These are phyloP conservation scores for Xylaria castorea DNA, from an alignment of 495 filamentous ascomycete genomes.

Conservation along the genomic window DNA sequence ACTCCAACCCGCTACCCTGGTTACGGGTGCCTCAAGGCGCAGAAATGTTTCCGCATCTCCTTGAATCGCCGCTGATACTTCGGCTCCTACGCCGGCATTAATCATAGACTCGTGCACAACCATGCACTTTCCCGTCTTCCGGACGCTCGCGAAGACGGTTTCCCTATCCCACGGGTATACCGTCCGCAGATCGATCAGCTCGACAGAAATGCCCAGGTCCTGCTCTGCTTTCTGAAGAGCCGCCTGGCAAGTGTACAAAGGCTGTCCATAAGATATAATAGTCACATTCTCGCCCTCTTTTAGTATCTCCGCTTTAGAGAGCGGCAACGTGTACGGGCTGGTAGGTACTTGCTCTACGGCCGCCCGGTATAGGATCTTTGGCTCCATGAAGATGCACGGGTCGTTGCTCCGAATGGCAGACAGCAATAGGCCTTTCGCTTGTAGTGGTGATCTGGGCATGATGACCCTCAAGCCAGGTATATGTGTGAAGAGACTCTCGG, in stretches of 20 bases:
- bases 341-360: conserved; percentile 94
- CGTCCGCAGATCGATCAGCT: conserved; percentile 91
- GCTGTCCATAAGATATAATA: conserved; percentile 89
- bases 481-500: conserved; percentile 91
- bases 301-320: conserved; percentile 87
- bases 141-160: conserved; percentile 81
- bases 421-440: conserved; percentile 91
- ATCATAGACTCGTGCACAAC: conserved; percentile 97
- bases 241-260: conserved; percentile 83
- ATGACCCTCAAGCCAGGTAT: conserved; percentile 89
- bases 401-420: conserved; percentile 84
- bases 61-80: conserved; percentile 91
- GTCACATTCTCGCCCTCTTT: conserved; percentile 87
- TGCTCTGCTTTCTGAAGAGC: conserved; percentile 84
- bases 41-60: conserved; percentile 81
- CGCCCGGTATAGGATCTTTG: conserved; percentile 92
- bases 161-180: conserved; percentile 95
- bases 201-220: conserved; percentile 77
- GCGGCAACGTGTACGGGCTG: conserved; percentile 79
- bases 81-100: conserved; percentile 92
- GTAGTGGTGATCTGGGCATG: conserved; percentile 85
- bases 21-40: conserved; percentile 88
- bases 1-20: conserved; percentile 89
- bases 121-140: conserved; percentile 87
- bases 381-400: conserved; percentile 95